Base-by-base conservation (phyloP, 1,284 basidiomycete species). In the Leccinum solheimii region DNA sequence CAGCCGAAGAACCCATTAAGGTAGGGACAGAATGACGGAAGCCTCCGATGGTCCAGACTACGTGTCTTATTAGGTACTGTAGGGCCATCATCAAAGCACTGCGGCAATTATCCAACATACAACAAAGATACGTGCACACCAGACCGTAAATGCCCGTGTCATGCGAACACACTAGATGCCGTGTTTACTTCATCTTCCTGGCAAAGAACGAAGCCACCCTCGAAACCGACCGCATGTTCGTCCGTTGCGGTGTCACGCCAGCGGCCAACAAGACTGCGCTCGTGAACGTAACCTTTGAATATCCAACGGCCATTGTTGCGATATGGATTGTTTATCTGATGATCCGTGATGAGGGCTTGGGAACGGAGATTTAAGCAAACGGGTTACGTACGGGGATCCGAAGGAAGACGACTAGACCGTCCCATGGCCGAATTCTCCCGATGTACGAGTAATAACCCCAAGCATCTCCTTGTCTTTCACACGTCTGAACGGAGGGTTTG, bases 241-340 rank as follows among this genome's bases (percentile, higher is more conserved):
- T 69, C 69, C 1, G 78, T 82, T 36, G 72, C 70, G 11, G 78
- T 80, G 58, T 81, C 80, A 56, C 82, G 77, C 82, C 82, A 83
- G n/a, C 80, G 75, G 49, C 82, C 83, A 45, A 81, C 80, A 48
- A 84, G 72, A 67, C 78, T 83, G 27, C 72, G 70, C 61, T 76
- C 75, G 58, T 83, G 77, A 54, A 84, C 62, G 66, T 84, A 84
- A 57, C 83, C 83, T 58, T 77, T 79, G 56, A 84, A 84, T 56
- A 84, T 66, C 80, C 78, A 83, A 23, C 70, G 76, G 14, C 81
- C 80, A 11, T 72, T 61, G 57, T 72, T 58, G 26, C 57, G 65
- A 48, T 75, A 66, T 7, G 59, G 68, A 38, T 73, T 66, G 59
- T 77, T 64, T 54, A 66, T 72, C 81, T 81, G 64, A 64, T 81